Evolutionary conservation across 1,284 basidiomycete genomes (phyloP).

Genomic region (Ceratobasidium sp.): DNA sequence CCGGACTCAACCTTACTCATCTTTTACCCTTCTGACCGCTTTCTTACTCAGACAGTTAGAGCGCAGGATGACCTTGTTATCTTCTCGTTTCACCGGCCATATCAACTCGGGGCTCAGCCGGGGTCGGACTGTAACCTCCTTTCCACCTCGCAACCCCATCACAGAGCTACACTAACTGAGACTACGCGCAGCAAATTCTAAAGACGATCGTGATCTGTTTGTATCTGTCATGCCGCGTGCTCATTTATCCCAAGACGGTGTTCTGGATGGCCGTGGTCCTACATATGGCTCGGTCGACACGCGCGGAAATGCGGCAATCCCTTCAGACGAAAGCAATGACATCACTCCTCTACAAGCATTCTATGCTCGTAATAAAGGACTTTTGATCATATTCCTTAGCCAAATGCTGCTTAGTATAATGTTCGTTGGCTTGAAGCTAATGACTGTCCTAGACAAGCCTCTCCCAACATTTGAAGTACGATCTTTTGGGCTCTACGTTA

Average conservation of each 20-base stretch:
- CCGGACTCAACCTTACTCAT: neutral
- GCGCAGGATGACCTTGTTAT: neutral
- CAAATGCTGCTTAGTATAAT: slow-evolving; percentile 36
- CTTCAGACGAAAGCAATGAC: neutral
- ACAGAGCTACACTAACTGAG: too few relatives aligned
- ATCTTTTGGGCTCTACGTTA: neutral
- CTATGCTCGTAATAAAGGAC: slow-evolving; percentile 21
- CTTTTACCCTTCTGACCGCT: neutral
- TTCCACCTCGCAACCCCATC: too few relatives aligned
- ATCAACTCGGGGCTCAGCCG: neutral
- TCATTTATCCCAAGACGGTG: neutral
- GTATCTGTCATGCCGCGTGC: neutral
- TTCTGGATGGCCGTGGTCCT: neutral
- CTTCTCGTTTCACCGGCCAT: neutral
- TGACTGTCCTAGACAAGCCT: slow-evolving; percentile 21
- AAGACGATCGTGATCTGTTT: too few relatives aligned
- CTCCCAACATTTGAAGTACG: slow-evolving; percentile 34
- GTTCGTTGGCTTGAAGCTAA: slow-evolving; percentile 33
- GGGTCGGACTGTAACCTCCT: too few relatives aligned
- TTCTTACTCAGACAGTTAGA: neutral
- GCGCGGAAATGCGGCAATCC: neutral
- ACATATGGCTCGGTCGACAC: neutral
- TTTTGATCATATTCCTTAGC: slow-evolving; percentile 24
- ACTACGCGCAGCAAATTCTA: too few relatives aligned
- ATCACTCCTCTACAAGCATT: neutral